Evolutionary conservation across 768 basidiomycete genomes (phyloP).

Genomic region (Postia placenta): DNA sequence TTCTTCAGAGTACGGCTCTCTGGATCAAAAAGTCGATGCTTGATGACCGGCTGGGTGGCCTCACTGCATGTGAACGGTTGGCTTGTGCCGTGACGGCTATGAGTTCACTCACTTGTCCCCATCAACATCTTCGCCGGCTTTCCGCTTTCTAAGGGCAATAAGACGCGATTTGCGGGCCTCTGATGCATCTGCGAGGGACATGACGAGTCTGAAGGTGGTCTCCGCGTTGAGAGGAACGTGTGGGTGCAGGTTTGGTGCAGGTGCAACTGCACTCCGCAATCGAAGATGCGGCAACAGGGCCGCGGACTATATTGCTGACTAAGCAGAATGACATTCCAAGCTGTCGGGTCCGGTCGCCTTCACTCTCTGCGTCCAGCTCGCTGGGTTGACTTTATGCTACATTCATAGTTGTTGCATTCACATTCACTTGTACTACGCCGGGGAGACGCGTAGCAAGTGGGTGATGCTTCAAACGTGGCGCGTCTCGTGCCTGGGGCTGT

Average conservation of each 20-base stretch:
- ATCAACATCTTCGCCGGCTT: conserved; percentile 47
- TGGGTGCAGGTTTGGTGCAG: background rate
- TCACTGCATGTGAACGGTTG: conserved; percentile 7
- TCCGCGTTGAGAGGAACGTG: background rate
- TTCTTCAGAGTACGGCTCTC: conserved; percentile 75
- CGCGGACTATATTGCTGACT: conserved; percentile 12
- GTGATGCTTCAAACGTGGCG: conserved; percentile 12
- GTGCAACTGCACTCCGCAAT: too few relatives aligned
- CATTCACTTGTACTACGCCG: too few relatives aligned
- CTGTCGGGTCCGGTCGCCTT: too few relatives aligned
- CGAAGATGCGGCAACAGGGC: background rate
- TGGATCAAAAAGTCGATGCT: conserved; percentile 86
- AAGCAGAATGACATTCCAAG: conserved; percentile 7
- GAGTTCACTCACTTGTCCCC: conserved; percentile 36
- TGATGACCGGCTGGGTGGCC: conserved; percentile 42
- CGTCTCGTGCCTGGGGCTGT: conserved; percentile 18
- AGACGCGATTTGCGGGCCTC: conserved; percentile 80
- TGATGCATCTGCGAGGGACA: conserved; percentile 71
- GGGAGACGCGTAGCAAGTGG: background rate
- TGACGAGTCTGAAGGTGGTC: conserved; percentile 16
- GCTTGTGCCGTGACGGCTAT: background rate
- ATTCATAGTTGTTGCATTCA: too few relatives aligned
- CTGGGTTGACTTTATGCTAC: too few relatives aligned
- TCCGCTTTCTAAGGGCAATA: conserved; percentile 67
- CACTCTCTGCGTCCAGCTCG: too few relatives aligned